Conservation (phyloP, 805 yeast genomes). For the Cyberlindnera saturnus region DNA sequence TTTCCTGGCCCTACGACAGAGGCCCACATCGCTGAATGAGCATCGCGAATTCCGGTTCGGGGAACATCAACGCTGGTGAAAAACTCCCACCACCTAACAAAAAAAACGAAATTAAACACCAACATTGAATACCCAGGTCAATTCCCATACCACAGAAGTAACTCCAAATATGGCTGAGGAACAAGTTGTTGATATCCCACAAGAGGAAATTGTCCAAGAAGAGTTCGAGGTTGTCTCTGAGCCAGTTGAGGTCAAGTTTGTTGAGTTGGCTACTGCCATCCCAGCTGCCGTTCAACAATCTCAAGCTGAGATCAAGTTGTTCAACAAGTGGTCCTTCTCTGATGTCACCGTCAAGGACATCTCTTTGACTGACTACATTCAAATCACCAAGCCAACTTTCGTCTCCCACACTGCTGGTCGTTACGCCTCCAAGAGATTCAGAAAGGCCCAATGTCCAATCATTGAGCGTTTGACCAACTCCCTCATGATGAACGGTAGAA, state of each 20-base stretch:
- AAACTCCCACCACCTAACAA: slow-evolving; percentile 1
- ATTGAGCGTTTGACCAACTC: slow-evolving; percentile 99
- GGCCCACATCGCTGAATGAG: too few species aligned
- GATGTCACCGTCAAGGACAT: slow-evolving; percentile 97
- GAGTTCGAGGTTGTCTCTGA: slow-evolving; percentile 71
- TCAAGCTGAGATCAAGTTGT: slow-evolving; percentile 92
- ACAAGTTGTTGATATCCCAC: slow-evolving; percentile 38
- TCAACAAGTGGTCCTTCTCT: slow-evolving; percentile 99
- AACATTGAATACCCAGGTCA: too few species aligned
- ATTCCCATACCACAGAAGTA: slow-evolving; percentile 8
- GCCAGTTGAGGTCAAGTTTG: slow-evolving; percentile 71
- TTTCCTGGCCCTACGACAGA: too few species aligned
- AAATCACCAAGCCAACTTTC: slow-evolving; percentile 95
- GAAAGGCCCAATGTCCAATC: slow-evolving; percentile 99
- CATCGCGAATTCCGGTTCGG: too few species aligned
- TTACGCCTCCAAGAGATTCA: slow-evolving; percentile 98
- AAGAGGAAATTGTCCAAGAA: slow-evolving; percentile 46
- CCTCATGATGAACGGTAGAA: slow-evolving; percentile 99
- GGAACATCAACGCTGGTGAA: background rate
- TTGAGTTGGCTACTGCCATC: slow-evolving; percentile 89
- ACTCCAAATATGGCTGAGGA: slow-evolving; percentile 72
- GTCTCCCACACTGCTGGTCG: slow-evolving; percentile 99
- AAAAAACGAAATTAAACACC: slow-evolving; percentile 1
- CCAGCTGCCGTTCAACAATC: slow-evolving; percentile 97
- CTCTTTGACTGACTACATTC: slow-evolving; percentile 97